Evolutionary conservation across 495 filamentous ascomycete species (phyloP), one percentile per base, ranked within the genome.

Genomic region (Talaromyces trachyspermus): DNA sequence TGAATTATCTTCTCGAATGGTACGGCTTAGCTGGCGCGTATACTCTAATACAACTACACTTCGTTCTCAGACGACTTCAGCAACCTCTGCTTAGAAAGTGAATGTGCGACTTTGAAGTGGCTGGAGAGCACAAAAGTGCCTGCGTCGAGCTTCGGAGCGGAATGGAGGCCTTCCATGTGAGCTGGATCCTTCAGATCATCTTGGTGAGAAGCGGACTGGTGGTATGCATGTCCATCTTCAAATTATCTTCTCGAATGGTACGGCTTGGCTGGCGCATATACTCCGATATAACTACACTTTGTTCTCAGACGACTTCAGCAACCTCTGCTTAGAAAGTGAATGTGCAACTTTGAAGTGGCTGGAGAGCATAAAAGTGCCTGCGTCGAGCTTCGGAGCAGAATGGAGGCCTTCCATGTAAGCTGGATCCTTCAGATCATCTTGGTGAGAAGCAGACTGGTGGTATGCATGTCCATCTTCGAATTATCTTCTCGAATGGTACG

Each of bases 311-410:
- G 37, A 56, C 17, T 48, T 53, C 14, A 50, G 46, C 15, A 51
- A 58, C 10, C 40, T 43, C 17, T 19, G 55, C 25, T 23, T 61
- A 10, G 39, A 52, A 23, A 53, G 49, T 32, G 58, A 58, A 43
- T 54, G 52, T 47, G 53, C 53, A 11, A 58, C 58, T 36, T 32
- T 57, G 7, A 45, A 52, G 43, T 42, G 41, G 23, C 46, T 60
- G 10, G 46, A 57, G 22, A 26, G 20, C 8, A 18, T 43, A 8
- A 50, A 45, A 5, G 38, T 59, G 27, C 51, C 50, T 19, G 20
- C 48, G 17, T 44, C 54, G n/a, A n/a, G n/a, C n/a, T n/a, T n/a
- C n/a, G n/a, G n/a, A n/a, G n/a, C n/a, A n/a, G n/a, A n/a, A n/a
- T n/a, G n/a, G n/a, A n/a, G n/a, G 26, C 11, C 12, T 43, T 0